These are phyloP conservation scores for Rhazya stricta DNA, from an alignment of 257 asterid species.

Conservation along the genomic window DNA sequence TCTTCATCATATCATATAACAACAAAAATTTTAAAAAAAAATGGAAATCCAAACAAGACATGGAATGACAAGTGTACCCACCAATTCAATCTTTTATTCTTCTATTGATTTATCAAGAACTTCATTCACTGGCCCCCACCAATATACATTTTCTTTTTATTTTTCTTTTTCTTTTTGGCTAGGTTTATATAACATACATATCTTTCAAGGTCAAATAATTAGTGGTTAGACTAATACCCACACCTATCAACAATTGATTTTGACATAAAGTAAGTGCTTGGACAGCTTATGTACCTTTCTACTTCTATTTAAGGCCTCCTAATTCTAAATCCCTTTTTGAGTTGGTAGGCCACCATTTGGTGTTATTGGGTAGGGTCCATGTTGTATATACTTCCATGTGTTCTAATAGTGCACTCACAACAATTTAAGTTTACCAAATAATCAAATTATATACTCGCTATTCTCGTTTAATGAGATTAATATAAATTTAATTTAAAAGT, in stretches of 20 bases:
- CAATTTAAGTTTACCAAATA: too few relatives aligned
- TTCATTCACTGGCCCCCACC: background rate
- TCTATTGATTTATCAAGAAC: conserved; percentile 1
- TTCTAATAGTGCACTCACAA: conserved; percentile 11
- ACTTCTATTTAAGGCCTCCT: conserved; percentile 17
- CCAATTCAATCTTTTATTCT: background rate
- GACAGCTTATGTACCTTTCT: conserved; percentile 17
- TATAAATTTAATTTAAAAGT: too few relatives aligned
- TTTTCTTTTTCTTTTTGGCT: too few relatives aligned
- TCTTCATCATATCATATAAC: background rate
- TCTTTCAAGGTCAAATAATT: conserved; percentile 16
- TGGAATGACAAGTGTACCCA: conserved; percentile 1
- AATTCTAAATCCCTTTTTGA: conserved; percentile 7
- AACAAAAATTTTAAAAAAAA: background rate
- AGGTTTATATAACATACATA: background rate
- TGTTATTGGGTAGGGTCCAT: conserved; percentile 15
- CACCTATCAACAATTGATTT: conserved; percentile 18
- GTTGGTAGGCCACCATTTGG: conserved; percentile 12
- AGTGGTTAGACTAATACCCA: conserved; percentile 18
- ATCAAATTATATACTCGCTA: too few relatives aligned
- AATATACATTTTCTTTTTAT: background rate
- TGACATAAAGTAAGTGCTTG: conserved; percentile 9
- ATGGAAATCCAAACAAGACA: conserved; percentile 9
- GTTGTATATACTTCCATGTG: conserved; percentile 14
- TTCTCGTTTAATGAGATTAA: too few relatives aligned